Evolutionary conservation across 129 eudicot genomes (phyloP), one percentile per base, ranked within the genome.

Genomic region (Helianthus annuus): DNA sequence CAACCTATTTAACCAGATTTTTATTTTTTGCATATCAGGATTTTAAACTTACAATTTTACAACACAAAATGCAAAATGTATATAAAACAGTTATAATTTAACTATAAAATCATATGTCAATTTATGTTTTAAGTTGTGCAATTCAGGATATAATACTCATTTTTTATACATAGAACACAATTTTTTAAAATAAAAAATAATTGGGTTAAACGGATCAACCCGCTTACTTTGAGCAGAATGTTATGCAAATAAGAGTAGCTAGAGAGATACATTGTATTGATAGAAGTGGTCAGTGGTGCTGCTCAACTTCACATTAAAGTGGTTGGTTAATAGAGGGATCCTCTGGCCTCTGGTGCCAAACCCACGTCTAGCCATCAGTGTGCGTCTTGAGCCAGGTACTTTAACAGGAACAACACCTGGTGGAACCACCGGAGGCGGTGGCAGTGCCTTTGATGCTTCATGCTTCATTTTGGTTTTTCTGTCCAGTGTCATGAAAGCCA

Each of bases 281-380:
- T 57, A 85, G 73, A 85, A 88, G 74, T 85, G 65, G 19, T 80
- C 88, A 36, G 69, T 81, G n/a, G 75, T 49, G 73, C 63, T 71
- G 51, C 70, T 62, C 8, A 88, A 54, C 1, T 80, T 63, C 11
- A 88, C 95, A 56, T 73, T 80, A 56, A 88, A 85, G 54, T 85
- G 91, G 67, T 88, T 88, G n/a, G 88, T 83, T n/a, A 85, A 24
- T 6, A 88, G 58, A 3, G 44, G 29, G 60, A 88, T 68, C 69
- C 40, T 69, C 32, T 76, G 76, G 3, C 95, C 95, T 17, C 72
- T 85, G 5, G 64, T 48, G 3, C 95, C 95, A 22, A 79, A 56
- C 16, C 81, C 79, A 0, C 49, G 69, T 39, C 88, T 78, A 27
- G 76, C 74, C 84, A 83, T 82, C 1, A 85, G 84, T 1, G 44